phyloP scores from a whole-genome alignment of 495 filamentous ascomycete species.

The Penicillium flavigenum region DNA sequence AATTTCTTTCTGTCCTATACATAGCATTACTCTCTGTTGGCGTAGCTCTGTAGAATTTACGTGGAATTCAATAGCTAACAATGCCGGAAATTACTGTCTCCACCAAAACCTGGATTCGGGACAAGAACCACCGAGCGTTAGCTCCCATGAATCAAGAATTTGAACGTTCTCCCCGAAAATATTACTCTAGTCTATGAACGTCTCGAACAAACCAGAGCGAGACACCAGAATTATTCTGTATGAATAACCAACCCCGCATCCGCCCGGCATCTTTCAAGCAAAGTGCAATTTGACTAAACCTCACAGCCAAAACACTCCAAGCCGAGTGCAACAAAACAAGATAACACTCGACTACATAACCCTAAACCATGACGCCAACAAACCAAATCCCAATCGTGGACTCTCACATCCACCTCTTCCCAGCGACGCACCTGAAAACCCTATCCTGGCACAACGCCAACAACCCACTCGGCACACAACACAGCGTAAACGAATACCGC shows the following conservation, averaged over 20 bases:
- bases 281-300: not conserved
- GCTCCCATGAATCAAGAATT: not conserved
- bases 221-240: not conserved
- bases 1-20: not conserved
- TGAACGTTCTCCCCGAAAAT: not conserved
- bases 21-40: not conserved
- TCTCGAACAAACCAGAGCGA: not conserved
- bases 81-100: not conserved
- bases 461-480: constrained; percentile 56
- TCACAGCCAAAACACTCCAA: not conserved
- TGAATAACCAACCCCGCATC: not conserved
- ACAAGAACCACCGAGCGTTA: constrained; percentile 5
- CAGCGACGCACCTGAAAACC: constrained; percentile 57
- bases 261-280: not conserved
- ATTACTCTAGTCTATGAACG: not conserved
- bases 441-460: constrained; percentile 63
- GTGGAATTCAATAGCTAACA: not conserved
- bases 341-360: not conserved
- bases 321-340: not conserved
- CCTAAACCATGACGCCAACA: not conserved
- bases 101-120: constrained; percentile 2
- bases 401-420: constrained; percentile 86
- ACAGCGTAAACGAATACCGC: constrained; percentile 62
- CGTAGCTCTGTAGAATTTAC: not conserved
- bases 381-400: constrained; percentile 60